These are phyloP conservation scores for Thermothielavioides terrestris DNA, from an alignment of 495 filamentous ascomycete genomes.

Conservation along the genomic window DNA sequence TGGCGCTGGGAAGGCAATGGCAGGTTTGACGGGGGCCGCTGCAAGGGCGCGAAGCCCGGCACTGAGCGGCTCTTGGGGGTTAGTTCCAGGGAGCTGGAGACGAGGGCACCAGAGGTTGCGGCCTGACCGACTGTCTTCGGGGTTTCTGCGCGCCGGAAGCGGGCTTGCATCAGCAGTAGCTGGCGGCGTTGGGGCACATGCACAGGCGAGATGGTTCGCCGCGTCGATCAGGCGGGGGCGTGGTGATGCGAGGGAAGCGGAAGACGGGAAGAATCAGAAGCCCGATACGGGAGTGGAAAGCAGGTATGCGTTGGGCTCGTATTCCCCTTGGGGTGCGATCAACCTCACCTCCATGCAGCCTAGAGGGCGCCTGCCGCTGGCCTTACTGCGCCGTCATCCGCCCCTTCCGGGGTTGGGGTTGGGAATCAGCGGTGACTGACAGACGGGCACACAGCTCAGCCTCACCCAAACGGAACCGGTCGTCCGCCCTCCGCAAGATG, in stretches of 20 bases:
- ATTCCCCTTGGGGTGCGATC: not conserved
- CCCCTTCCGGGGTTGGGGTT: not conserved
- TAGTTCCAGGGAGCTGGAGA: not conserved
- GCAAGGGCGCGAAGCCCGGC: too few relatives aligned
- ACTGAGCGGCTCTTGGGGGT: too few relatives aligned
- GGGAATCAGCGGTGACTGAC: not conserved
- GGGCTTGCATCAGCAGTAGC: not conserved
- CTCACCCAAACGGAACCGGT: constrained; percentile 2
- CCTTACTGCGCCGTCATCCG: not conserved
- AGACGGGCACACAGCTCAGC: not conserved
- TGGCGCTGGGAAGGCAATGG: not conserved
- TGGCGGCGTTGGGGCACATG: not conserved
- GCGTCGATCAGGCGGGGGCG: not conserved
- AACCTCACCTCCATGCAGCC: too few relatives aligned
- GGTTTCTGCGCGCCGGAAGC: too few relatives aligned
- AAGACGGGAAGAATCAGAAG: not conserved
- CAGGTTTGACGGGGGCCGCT: too few relatives aligned
- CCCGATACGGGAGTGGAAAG: not conserved
- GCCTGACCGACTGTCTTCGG: not conserved
- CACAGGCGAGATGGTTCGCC: not conserved
- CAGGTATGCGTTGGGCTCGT: not conserved
- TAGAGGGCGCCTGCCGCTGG: too few relatives aligned
- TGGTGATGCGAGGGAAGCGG: not conserved
- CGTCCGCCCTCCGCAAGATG: constrained; percentile 24
- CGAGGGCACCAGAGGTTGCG: not conserved